These are phyloP conservation scores for Lotus japonicus DNA, from an alignment of 306 rosid genomes.

Conservation along the genomic window DNA sequence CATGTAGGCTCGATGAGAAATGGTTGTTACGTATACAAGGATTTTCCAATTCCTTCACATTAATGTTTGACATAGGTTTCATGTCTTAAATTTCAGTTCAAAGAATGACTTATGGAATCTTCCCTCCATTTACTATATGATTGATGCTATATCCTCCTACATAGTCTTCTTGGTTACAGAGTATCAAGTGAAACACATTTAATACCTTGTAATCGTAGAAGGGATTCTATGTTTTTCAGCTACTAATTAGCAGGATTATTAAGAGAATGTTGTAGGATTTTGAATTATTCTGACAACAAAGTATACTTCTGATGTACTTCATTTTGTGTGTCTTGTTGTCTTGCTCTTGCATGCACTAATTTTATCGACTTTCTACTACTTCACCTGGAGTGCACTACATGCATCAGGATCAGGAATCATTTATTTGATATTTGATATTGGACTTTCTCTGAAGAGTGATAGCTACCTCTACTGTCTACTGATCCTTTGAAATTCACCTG, in stretches of 20 bases:
- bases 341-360: too few relatives aligned
- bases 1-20: background rate
- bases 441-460: background rate
- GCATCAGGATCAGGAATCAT: background rate
- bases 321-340: background rate
- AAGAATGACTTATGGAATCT: background rate
- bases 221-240: too few relatives aligned
- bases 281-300: background rate
- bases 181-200: background rate
- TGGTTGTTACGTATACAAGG: background rate
- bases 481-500: background rate
- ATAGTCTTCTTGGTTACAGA: too few relatives aligned
- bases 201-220: background rate
- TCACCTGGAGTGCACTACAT: background rate
- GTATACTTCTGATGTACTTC: background rate
- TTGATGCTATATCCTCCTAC: background rate
- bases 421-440: background rate
- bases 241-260: background rate
- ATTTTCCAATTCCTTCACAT: background rate
- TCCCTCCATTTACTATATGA: slow-evolving; percentile 6
- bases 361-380: background rate
- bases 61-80: background rate
- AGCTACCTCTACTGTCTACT: too few relatives aligned
- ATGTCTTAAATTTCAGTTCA: slow-evolving; percentile 8
- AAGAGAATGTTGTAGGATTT: background rate